Conservation (phyloP, 768 basidiomycete species). For the Kwoniella sp. region DNA sequence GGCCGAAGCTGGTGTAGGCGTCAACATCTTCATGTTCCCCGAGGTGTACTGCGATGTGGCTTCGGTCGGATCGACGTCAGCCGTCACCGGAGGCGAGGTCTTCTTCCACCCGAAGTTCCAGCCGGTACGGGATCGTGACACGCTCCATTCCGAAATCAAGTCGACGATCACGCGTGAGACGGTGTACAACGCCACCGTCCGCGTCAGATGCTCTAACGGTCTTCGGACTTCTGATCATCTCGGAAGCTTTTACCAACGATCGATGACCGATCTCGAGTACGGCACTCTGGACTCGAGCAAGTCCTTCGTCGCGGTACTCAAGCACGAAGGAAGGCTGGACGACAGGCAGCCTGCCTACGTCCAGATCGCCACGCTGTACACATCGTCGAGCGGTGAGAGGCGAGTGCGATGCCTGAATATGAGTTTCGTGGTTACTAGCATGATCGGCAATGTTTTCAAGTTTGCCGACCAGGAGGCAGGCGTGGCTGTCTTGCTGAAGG, state of each 20-base stretch:
- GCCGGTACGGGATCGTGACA: constrained; percentile 60
- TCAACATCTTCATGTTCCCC: constrained; percentile 82
- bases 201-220: constrained; percentile 79
- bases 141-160: constrained; percentile 70
- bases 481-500: constrained; percentile 67
- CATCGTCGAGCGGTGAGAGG: constrained; percentile 68
- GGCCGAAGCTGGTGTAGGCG: constrained; percentile 81
- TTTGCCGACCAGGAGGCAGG: constrained; percentile 85
- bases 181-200: constrained; percentile 73
- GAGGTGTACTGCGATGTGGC: constrained; percentile 76
- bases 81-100: constrained; percentile 79
- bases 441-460: constrained; percentile 88
- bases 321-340: constrained; percentile 65
- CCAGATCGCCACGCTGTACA: constrained; percentile 85
- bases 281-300: constrained; percentile 78
- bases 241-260: constrained; percentile 51
- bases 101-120: constrained; percentile 91
- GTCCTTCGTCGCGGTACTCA: constrained; percentile 67
- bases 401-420: constrained; percentile 81
- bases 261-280: constrained; percentile 67
- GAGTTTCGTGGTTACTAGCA: constrained; percentile 69
- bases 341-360: constrained; percentile 70
- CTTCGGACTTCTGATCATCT: constrained; percentile 38
- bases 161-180: constrained; percentile 63
- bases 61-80: constrained; percentile 71